Evolutionary conservation across 176 grass and related monocot species (phyloP).

Genomic region (bread wheat (Triticum aestivum)): IWGSC_CS_RefSeq_v2.1 NC_057801.1:830930276-830930775

Average conservation of each 20-base stretch:
- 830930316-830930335: no score
- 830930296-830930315: no score
- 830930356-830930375: neutral
- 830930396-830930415: neutral
- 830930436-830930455: neutral
- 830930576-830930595: neutral
- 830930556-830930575: neutral
- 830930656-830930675: no score
- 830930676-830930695: no score
- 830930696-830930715: constrained; percentile 4
- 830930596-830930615: neutral
- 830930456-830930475: neutral
- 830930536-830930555: no score
- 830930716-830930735: constrained; percentile 96
- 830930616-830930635: no score
- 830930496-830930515: no score
- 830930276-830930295: no score
- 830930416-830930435: neutral
- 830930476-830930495: neutral
- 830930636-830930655: neutral
- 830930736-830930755: constrained; percentile 87
- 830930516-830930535: no score
- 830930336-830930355: no score
- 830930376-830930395: neutral
- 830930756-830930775: constrained; percentile 77